A percentile compares a stretch with the other conserved stretches of the same genome.
These are phyloP conservation scores for Backusella parvicylindrica DNA, from an alignment of 192 early-diverging fungal genomes.

Conservation along the genomic window DNA sequence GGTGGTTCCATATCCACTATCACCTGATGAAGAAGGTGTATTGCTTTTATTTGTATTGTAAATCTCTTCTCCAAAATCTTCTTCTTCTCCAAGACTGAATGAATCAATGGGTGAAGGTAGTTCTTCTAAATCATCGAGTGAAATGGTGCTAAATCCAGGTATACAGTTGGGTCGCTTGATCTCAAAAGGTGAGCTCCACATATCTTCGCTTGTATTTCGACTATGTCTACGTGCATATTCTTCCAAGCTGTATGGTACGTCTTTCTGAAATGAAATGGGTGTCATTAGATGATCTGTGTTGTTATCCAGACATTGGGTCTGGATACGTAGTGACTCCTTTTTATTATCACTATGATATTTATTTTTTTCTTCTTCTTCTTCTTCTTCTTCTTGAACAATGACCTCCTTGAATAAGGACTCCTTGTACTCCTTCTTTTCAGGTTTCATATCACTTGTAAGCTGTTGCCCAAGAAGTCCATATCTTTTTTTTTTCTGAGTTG, in stretches of 20 bases:
- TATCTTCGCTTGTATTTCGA: background rate
- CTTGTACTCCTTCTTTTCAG: background rate
- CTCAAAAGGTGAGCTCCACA: background rate
- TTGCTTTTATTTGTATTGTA: constrained; percentile 5
- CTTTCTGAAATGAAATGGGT: background rate
- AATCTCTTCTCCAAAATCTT: background rate
- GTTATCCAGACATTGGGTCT: background rate
- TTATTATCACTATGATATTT: background rate
- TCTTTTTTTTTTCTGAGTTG: background rate
- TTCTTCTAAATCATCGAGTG: background rate
- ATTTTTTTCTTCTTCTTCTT: too few relatives aligned
- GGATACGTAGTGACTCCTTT: background rate
- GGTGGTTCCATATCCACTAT: constrained; percentile 15
- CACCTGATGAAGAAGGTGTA: constrained; percentile 9
- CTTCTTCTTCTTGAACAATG: background rate
- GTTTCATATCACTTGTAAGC: background rate
- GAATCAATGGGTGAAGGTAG: background rate
- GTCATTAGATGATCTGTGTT: background rate
- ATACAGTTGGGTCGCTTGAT: constrained; percentile 9
- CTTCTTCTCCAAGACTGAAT: background rate
- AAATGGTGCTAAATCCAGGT: background rate
- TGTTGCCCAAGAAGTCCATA: background rate
- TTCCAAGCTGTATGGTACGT: background rate
- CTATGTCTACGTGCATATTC: background rate
- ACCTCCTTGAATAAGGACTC: background rate